Percentiles rank a stretch among this genome's conserved stretches.
Evolutionary conservation across 2,329 filamentous ascomycete species (phyloP).

Genomic region (Sporothrix schenckii): DNA sequence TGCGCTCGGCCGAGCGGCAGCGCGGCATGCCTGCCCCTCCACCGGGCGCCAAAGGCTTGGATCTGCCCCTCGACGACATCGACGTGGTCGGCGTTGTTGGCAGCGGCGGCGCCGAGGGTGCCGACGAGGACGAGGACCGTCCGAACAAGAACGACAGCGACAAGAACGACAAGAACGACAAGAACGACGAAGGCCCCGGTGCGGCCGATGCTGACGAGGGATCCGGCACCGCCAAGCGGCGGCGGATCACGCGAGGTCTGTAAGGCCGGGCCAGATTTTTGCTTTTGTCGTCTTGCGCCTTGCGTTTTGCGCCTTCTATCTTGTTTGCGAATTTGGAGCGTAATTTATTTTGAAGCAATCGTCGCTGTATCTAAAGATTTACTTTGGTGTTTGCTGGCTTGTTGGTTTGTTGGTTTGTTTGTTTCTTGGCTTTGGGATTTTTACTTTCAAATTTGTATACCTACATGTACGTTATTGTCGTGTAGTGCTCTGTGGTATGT

Average conservation of each 20-base stretch:
- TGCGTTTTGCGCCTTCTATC: too few relatives aligned
- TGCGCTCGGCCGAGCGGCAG: slow-evolving; percentile 72
- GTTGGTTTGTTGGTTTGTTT: background rate
- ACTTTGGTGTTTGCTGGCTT: slow-evolving; percentile 16
- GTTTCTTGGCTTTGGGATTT: background rate
- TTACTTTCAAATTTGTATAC: slow-evolving; percentile 17
- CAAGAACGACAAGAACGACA: slow-evolving; percentile 10
- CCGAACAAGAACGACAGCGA: background rate
- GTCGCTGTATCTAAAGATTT: slow-evolving; percentile 5
- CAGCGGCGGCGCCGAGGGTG: slow-evolving; percentile 31
- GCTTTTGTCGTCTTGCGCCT: background rate
- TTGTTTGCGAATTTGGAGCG: background rate
- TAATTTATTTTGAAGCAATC: background rate
- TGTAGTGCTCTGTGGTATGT: background rate
- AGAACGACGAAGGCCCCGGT: background rate
- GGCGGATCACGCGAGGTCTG: slow-evolving; percentile 37
- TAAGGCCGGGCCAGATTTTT: background rate
- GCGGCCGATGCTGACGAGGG: slow-evolving; percentile 31
- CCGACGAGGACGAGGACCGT: slow-evolving; percentile 26
- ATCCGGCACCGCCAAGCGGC: slow-evolving; percentile 37
- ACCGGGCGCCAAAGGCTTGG: slow-evolving; percentile 35
- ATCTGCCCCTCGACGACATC: slow-evolving; percentile 29
- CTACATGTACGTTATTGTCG: background rate
- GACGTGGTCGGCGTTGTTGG: slow-evolving; percentile 23
- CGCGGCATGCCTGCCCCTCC: slow-evolving; percentile 47